These are phyloP conservation scores for Paecilomyces variotii DNA, from an alignment of 2,329 filamentous ascomycete species.

Conservation along the genomic window DNA sequence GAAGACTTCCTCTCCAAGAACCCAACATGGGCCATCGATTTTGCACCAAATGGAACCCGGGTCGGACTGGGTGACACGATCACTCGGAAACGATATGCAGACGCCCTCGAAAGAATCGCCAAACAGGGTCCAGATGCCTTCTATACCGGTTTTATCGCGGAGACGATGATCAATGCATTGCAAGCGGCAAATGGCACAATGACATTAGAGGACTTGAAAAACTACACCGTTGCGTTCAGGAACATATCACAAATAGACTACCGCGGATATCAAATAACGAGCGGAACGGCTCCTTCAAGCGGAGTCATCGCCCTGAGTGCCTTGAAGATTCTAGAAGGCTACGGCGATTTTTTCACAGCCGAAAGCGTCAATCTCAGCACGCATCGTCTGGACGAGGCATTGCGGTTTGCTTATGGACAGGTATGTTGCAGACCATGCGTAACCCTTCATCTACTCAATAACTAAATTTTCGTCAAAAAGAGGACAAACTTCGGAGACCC, in stretches of 20 bases:
- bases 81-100: constrained; percentile 70
- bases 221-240: constrained; percentile 62
- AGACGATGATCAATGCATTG: constrained; percentile 63
- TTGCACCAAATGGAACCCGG: constrained; percentile 72
- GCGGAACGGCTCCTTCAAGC: constrained; percentile 63
- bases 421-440: constrained; percentile 12
- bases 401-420: constrained; percentile 77
- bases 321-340: constrained; percentile 78
- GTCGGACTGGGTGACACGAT: constrained; percentile 68
- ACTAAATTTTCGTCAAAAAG: constrained; percentile 29
- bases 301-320: constrained; percentile 67
- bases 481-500: constrained; percentile 79
- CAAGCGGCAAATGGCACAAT: constrained; percentile 70
- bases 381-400: constrained; percentile 79
- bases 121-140: constrained; percentile 64
- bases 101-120: constrained; percentile 72
- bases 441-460: not conserved
- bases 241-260: constrained; percentile 57
- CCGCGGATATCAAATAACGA: constrained; percentile 61
- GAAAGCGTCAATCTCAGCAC: constrained; percentile 58
- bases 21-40: constrained; percentile 76
- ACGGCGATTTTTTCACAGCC: constrained; percentile 53
- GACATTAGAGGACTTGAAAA: constrained; percentile 67
- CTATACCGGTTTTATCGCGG: constrained; percentile 64
- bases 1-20: constrained; percentile 66